Evolutionary conservation across 768 basidiomycete genomes (phyloP).

Genomic region (Lactarius sanguifluus): DNA sequence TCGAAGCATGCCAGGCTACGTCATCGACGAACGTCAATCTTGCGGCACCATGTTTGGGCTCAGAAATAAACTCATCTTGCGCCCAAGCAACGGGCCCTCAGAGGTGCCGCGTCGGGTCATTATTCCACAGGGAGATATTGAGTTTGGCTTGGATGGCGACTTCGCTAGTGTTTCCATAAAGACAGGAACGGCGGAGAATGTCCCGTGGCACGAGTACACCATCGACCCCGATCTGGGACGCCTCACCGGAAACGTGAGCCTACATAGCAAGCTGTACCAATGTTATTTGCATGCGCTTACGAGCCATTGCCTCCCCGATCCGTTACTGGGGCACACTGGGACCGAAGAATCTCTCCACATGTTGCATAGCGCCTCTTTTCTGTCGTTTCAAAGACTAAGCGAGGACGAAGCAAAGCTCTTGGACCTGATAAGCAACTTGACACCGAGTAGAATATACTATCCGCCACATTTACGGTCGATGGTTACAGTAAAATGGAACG

Average conservation of each 20-base stretch:
- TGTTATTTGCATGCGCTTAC: constrained; percentile 49
- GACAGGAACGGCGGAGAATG: neutral
- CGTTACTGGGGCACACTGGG: constrained; percentile 45
- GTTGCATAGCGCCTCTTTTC: constrained; percentile 40
- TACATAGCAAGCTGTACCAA: constrained; percentile 38
- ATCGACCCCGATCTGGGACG: constrained; percentile 37
- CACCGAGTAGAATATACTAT: constrained; percentile 11
- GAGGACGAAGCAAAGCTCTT: neutral
- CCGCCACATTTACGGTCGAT: constrained; percentile 10
- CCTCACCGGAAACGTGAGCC: constrained; percentile 33
- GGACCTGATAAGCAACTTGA: neutral
- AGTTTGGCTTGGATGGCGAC: neutral
- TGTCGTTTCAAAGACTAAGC: constrained; percentile 42
- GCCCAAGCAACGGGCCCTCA: neutral
- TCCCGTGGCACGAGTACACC: constrained; percentile 35
- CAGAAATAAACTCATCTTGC: constrained; percentile 33
- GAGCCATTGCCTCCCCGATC: constrained; percentile 44
- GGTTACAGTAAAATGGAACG: constrained; percentile 6
- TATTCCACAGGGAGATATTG: constrained; percentile 15
- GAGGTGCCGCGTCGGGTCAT: constrained; percentile 5
- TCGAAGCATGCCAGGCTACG: constrained; percentile 42
- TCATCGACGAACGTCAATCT: constrained; percentile 43
- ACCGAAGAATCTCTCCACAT: constrained; percentile 45
- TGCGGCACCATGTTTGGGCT: constrained; percentile 48
- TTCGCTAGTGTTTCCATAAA: constrained; percentile 8